These are phyloP conservation scores for Croton setiger DNA, from an alignment of 441 rosid species.

Conservation along the genomic window DNA sequence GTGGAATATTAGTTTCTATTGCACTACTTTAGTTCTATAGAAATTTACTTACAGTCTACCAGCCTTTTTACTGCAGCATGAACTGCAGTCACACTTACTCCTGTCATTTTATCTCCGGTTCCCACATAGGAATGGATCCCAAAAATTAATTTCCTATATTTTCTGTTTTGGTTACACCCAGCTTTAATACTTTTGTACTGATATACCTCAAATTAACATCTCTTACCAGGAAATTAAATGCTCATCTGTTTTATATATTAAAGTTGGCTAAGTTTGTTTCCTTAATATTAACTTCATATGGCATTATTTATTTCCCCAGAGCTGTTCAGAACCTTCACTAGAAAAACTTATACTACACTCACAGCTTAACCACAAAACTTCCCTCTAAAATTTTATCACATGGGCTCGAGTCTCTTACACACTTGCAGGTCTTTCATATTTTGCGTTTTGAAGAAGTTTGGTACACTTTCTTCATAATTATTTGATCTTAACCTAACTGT, in stretches of 20 bases:
- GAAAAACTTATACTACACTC: not conserved
- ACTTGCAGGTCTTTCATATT: no score
- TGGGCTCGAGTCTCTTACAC: not conserved
- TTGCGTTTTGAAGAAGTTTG: no score
- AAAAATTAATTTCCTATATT: no score
- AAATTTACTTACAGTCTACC: no score
- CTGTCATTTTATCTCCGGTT: no score
- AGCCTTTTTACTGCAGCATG: no score
- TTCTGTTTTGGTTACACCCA: not conserved
- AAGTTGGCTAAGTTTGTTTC: not conserved
- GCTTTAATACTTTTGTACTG: not conserved
- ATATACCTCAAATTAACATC: not conserved
- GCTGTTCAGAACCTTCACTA: constrained; percentile 3
- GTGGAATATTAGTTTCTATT: not conserved
- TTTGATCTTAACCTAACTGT: no score
- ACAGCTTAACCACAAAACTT: not conserved
- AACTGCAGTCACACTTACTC: no score
- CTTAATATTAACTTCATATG: not conserved
- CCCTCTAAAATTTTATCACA: not conserved
- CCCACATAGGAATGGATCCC: no score
- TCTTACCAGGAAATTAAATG: not conserved
- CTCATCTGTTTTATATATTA: not conserved
- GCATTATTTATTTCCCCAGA: not conserved
- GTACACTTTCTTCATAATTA: no score
- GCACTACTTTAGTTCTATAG: no score